Evolutionary conservation across 2,329 filamentous ascomycete species (phyloP).

Genomic region (Cryphonectria carpinicola): DNA sequence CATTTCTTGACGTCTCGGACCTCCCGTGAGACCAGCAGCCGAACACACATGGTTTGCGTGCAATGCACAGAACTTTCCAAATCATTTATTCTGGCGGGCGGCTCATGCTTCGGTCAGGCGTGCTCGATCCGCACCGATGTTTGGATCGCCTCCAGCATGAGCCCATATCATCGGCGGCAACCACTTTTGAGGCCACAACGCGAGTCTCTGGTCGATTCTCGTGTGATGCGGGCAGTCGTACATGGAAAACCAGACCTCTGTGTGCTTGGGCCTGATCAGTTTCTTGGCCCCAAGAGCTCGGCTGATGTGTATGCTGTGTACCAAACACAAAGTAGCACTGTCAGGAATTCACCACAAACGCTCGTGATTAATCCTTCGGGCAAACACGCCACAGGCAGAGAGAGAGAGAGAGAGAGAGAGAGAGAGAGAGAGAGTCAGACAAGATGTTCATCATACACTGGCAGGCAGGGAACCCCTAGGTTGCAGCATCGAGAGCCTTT

Average conservation of each 20-base stretch:
- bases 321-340: constrained; percentile 4
- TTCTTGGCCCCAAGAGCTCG: neutral
- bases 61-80: constrained; percentile 19
- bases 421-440: neutral
- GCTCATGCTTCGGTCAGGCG: constrained; percentile 9
- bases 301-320: neutral
- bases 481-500: constrained; percentile 19
- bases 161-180: constrained; percentile 9
- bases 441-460: neutral
- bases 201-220: constrained; percentile 10
- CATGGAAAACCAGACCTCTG: constrained; percentile 4
- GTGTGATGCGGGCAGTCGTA: constrained; percentile 13
- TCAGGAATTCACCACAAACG: neutral
- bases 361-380: neutral
- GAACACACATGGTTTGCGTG: constrained; percentile 28
- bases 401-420: neutral
- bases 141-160: constrained; percentile 21
- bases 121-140: constrained; percentile 23
- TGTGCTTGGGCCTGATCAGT: neutral
- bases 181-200: constrained; percentile 13
- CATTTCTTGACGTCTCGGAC: constrained; percentile 12
- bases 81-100: constrained; percentile 13
- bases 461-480: constrained; percentile 1
- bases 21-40: constrained; percentile 13
- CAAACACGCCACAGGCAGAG: neutral